These are phyloP conservation scores for Fusarium keratoplasticum DNA, from an alignment of 2,329 filamentous ascomycete genomes.

Conservation along the genomic window DNA sequence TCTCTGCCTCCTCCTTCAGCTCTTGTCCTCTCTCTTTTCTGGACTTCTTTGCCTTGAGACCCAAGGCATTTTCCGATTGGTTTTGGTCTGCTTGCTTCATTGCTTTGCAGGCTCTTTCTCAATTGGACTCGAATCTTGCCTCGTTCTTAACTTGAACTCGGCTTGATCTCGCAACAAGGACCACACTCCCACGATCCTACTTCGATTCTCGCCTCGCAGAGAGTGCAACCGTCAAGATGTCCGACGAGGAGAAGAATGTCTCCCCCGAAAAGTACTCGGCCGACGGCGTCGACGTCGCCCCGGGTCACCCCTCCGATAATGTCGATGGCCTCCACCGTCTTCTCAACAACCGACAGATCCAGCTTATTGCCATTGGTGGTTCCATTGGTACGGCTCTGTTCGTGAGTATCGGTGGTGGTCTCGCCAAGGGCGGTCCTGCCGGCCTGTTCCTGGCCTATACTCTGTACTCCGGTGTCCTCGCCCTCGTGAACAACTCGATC, in stretches of 20 bases:
- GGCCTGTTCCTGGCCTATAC: conserved; percentile 70
- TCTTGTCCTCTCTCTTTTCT: conserved; percentile 8
- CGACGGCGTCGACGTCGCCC: conserved; percentile 42
- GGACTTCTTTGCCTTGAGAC: conserved; percentile 5
- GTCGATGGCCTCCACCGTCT: conserved; percentile 58
- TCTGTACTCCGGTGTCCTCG: conserved; percentile 66
- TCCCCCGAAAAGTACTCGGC: conserved; percentile 32
- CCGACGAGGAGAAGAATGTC: conserved; percentile 43
- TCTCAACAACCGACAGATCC: conserved; percentile 66
- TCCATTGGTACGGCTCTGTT: conserved; percentile 70
- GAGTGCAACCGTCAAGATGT: conserved; percentile 35
- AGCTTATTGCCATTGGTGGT: conserved; percentile 69
- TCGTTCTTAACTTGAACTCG: conserved; percentile 9
- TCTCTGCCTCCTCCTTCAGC: conserved; percentile 9
- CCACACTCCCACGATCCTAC: conserved; percentile 2
- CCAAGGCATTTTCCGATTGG: conserved; percentile 20
- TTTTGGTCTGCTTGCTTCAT: conserved; percentile 37
- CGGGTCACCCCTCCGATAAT: conserved; percentile 46
- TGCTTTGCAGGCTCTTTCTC: conserved; percentile 34
- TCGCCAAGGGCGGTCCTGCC: conserved; percentile 56
- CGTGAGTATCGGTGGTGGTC: conserved; percentile 70
- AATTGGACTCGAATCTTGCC: conserved; percentile 29
- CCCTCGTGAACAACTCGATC: conserved; percentile 72
- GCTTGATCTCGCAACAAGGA: conserved; percentile 4
- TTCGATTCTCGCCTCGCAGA: background rate